These are phyloP conservation scores for Lentithecium fluviatile DNA, from an alignment of 495 filamentous ascomycete genomes.

Conservation along the genomic window DNA sequence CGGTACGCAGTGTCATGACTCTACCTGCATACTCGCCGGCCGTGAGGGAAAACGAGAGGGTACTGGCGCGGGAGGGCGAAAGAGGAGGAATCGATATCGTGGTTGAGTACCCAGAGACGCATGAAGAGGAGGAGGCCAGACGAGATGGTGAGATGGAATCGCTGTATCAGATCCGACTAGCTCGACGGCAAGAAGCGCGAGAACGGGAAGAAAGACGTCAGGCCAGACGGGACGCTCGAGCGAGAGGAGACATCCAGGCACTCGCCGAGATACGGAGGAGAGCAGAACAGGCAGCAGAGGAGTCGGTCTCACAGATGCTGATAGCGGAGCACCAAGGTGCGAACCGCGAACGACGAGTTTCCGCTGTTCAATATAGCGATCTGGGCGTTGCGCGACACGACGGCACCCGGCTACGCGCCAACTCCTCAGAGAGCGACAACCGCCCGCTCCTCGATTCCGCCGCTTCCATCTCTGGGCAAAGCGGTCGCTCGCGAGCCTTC, in stretches of 20 bases:
- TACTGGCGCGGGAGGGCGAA: constrained; percentile 86
- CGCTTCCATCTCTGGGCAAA: constrained; percentile 53
- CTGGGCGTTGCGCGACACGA: constrained; percentile 86
- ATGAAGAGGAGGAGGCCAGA: constrained; percentile 70
- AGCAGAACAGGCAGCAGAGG: constrained; percentile 31
- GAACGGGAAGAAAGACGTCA: constrained; percentile 73
- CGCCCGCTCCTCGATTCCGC: constrained; percentile 71
- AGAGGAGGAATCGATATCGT: constrained; percentile 89
- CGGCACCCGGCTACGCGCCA: constrained; percentile 79
- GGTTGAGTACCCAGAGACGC: constrained; percentile 75
- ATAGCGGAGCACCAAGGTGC: constrained; percentile 65
- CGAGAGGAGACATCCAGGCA: constrained; percentile 62
- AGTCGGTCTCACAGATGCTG: constrained; percentile 38
- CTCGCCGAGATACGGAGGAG: constrained; percentile 49
- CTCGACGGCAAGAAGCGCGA: constrained; percentile 69
- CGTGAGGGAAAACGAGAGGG: constrained; percentile 71
- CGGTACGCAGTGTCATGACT: constrained; percentile 87
- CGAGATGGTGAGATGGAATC: constrained; percentile 93
- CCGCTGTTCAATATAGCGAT: constrained; percentile 81
- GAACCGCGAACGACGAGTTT: constrained; percentile 70
- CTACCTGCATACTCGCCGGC: constrained; percentile 74
- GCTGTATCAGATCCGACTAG: constrained; percentile 82
- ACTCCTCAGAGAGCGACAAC: constrained; percentile 72
- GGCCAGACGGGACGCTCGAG: constrained; percentile 65
- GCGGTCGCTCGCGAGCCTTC: constrained; percentile 29